Evolutionary conservation across 345 rosid genomes (phyloP).

Genomic region (Sisymbrium altissimum): DNA sequence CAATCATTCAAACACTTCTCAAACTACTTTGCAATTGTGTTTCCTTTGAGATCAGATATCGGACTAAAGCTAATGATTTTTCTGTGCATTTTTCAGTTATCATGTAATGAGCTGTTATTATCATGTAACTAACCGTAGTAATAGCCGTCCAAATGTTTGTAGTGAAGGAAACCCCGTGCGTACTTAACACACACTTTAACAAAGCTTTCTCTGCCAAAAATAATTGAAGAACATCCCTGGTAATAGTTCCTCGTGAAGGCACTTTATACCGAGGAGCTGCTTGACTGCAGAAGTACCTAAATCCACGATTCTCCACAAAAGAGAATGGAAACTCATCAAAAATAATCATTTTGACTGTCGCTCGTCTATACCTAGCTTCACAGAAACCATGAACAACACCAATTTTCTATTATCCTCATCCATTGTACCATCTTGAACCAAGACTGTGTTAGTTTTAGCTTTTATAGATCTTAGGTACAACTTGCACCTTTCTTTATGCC

Average conservation of each 20-base stretch:
- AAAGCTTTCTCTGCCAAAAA: not conserved
- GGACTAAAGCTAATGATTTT: not conserved
- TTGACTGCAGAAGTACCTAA: not conserved
- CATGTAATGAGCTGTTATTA: not conserved
- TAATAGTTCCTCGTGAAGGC: not conserved
- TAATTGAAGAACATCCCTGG: not conserved
- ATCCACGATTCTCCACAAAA: not conserved
- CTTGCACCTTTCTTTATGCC: no score
- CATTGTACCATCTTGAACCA: no score
- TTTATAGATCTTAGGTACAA: no score
- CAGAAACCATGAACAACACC: no score
- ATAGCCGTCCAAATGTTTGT: not conserved
- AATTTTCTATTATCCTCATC: no score
- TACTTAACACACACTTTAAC: not conserved
- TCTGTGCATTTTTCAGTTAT: not conserved
- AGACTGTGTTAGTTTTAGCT: no score
- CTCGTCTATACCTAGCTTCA: not conserved
- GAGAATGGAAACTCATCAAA: not conserved
- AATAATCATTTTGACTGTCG: not conserved
- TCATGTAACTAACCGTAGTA: not conserved
- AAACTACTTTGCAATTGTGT: not conserved
- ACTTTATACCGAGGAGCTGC: not conserved
- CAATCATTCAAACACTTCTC: not conserved
- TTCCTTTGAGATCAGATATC: not conserved
- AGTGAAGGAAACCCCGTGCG: not conserved